Conservation (phyloP, 225 moss, liverwort and hornwort genomes). For the Thuidium tamariscinum region DNA sequence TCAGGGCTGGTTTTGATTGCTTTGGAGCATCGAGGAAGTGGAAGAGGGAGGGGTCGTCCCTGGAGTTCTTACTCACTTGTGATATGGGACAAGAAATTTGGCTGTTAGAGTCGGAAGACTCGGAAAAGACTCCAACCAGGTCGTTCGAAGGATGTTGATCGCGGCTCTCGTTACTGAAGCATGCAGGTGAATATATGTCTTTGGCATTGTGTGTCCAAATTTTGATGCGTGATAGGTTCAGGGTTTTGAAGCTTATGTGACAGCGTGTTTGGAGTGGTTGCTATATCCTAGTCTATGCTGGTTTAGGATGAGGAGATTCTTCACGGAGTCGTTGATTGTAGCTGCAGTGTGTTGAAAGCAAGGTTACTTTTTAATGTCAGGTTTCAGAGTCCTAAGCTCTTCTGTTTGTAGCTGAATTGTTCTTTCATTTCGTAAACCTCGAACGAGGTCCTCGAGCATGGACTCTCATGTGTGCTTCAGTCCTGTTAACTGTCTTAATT, state of each 20-base stretch:
- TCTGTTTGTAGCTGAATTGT: not conserved
- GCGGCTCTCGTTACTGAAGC: not conserved
- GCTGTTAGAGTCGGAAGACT: not conserved
- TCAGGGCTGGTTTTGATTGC: not conserved
- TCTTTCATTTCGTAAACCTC: too few relatives aligned
- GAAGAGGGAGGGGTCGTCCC: not conserved
- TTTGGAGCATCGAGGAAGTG: not conserved
- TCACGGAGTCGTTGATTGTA: not conserved
- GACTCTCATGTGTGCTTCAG: not conserved
- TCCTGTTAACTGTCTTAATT: not conserved
- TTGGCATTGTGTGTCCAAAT: conserved; percentile 3
- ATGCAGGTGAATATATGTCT: conserved; percentile 12
- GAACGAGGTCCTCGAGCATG: not conserved
- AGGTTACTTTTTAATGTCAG: not conserved
- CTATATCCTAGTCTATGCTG: not conserved
- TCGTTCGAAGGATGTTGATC: conserved; percentile 25
- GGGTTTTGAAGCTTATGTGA: conserved; percentile 1
- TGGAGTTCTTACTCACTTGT: not conserved
- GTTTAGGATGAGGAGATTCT: not conserved
- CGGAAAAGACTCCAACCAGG: not conserved
- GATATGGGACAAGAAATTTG: conserved; percentile 15
- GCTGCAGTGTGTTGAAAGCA: not conserved
- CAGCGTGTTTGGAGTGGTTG: not conserved
- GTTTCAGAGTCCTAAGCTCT: not conserved
- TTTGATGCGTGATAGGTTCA: not conserved